Evolutionary conservation across 768 basidiomycete species (phyloP), one percentile per base, ranked within the genome.

Genomic region (Thelephora ganbajun): DNA sequence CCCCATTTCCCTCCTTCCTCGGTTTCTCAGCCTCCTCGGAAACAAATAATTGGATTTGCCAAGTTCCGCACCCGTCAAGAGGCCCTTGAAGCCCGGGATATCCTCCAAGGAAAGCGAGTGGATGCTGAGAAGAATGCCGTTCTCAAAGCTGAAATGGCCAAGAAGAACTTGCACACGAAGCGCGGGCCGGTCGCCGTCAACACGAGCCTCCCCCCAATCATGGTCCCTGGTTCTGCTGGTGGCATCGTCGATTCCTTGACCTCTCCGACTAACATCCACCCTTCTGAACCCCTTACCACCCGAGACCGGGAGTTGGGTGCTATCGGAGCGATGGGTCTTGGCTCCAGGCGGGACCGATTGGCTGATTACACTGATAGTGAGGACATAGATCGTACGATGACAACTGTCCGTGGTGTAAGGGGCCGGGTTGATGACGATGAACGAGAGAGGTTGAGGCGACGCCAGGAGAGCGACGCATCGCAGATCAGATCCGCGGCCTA

Each of bases 101-200:
- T 79, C 5, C 69, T 99, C 5, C 91, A 93, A 60, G 92, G 94
- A 5, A 73, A 83, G 46, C 74, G 89, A 48, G 87, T 98, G 33
- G 96, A 98, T 57, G 78, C 86, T 30, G 87, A 97, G 63, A 91
- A 90, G 57, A 91, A 91, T 12, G 80, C 88, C 0, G 83, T 92
- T 2, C 63, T 99, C 35, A 98, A 97, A 63, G 96, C 94, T 18
- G 96, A 98, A 66, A 97, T 99, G 93, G 96, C 96, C 16, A 98
- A 98, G 78, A 99, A 99, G 76, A 98, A 99, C 59, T 65, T 99
- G 35, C 94, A 99, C 59, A 94, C 92, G 16, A 96, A 94, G 68
- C 72, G 89, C 35, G 86, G 60, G 2, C 60, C 60, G 3, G 59
- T 86, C 2, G 80, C 90, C 19, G 87, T 87, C n/a, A 55, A 58